These are phyloP conservation scores for Apiospora malaysiana DNA, from an alignment of 2,329 filamentous ascomycete genomes.

Conservation along the genomic window DNA sequence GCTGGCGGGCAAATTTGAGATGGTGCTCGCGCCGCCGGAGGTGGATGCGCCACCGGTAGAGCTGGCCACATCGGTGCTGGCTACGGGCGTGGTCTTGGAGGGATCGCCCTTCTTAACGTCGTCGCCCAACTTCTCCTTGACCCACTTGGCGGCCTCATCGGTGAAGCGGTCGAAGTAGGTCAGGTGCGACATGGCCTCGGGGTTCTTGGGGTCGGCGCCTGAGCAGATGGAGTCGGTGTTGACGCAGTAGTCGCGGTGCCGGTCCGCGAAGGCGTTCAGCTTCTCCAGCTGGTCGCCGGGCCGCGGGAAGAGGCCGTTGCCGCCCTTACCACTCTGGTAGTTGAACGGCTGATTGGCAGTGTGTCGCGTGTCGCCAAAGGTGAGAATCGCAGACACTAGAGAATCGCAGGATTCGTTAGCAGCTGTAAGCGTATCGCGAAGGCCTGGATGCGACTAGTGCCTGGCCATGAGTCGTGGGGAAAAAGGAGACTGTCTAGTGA, in stretches of 20 bases:
- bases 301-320: constrained; percentile 39
- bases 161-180: constrained; percentile 45
- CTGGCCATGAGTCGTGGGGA: neutral
- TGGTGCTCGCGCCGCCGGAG: neutral
- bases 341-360: constrained; percentile 44
- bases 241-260: constrained; percentile 43
- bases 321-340: constrained; percentile 34
- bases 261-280: constrained; percentile 35
- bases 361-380: constrained; percentile 43
- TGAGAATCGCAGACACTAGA: constrained; percentile 40
- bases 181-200: constrained; percentile 35
- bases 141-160: constrained; percentile 30
- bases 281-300: constrained; percentile 36
- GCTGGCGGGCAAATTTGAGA: neutral
- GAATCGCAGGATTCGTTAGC: neutral
- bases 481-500: constrained; percentile 17
- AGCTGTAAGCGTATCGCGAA: neutral
- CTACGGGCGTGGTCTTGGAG: neutral
- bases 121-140: constrained; percentile 11
- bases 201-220: constrained; percentile 37
- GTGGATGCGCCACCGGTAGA: neutral
- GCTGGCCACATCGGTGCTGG: neutral
- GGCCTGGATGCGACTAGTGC: constrained; percentile 5
- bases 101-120: neutral
- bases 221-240: constrained; percentile 47